Percentiles rank a stretch among this genome's conserved stretches.
Conservation (phyloP, 2,329 filamentous ascomycete species). For the Pseudovirgaria hyperparasitica region DNA sequence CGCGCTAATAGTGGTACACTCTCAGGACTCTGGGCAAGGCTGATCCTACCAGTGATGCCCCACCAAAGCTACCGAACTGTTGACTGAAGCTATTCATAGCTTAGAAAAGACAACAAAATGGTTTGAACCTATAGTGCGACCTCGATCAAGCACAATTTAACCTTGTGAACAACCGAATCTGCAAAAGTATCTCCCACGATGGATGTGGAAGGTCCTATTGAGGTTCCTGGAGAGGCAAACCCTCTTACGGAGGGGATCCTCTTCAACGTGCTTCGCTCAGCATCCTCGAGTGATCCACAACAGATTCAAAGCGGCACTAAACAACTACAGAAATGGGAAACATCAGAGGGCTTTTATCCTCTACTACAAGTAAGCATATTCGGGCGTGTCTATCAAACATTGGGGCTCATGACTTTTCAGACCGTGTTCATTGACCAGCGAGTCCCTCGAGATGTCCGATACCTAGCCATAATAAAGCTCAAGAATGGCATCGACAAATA, state of each 20-base stretch:
- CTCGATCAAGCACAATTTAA: too few species aligned
- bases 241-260: constrained; percentile 36
- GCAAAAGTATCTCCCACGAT: too few species aligned
- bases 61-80: too few species aligned
- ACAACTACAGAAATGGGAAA: constrained; percentile 40
- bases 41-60: too few species aligned
- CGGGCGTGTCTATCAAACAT: neutral
- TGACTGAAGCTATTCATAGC: too few species aligned
- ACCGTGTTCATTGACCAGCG: constrained; percentile 70
- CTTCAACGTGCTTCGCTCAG: constrained; percentile 35
- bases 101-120: too few species aligned
- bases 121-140: too few species aligned
- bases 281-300: constrained; percentile 32
- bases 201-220: constrained; percentile 38
- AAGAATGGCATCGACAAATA: constrained; percentile 95
- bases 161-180: too few species aligned
- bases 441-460: constrained; percentile 65
- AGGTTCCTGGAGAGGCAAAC: constrained; percentile 69
- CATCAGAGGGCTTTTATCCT: constrained; percentile 32
- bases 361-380: constrained; percentile 27
- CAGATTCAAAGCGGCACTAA: constrained; percentile 40
- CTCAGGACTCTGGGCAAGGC: too few species aligned
- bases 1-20: too few species aligned
- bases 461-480: constrained; percentile 83
- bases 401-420: constrained; percentile 30